Base-by-base conservation (phyloP, 257 asterid genomes). In the Knoxia roxburghii region DNA sequence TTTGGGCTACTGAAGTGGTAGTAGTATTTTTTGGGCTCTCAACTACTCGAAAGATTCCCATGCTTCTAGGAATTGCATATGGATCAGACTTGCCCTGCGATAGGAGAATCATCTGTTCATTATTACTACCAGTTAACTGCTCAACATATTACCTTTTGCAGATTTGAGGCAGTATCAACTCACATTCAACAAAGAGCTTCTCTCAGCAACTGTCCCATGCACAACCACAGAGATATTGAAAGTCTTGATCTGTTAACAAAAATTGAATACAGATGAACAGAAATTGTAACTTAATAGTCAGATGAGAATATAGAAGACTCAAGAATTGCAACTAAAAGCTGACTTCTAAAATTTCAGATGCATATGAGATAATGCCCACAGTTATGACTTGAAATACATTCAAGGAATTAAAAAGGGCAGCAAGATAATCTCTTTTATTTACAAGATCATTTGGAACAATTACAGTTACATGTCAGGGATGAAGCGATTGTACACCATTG, bases 141-240 rank as follows among this genome's bases (percentile, higher is more conserved):
- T 39, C 8, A 37, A 70, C 27, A 52, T 6, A 9, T 20, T 35
- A 51, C 17, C 26, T 53, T 17, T 11, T 11, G 59, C 57, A 23
- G 6, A 23, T 20, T 20, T 8, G 54, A 68, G 39, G 49, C 57
- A 5, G 35, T 26, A 32, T 60, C 17, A 24, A 83, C 96, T 87
- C 82, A 91, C 98, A 69, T 74, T 73, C 58, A 46, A 45, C 61
- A 71, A 51, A 75, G 85, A 67, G 80, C 79, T 84, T 61, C 76
- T 77, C 85, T 91, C 98, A 1, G 97, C 72, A 72, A 84, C 68
- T 23, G 97, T 83, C 71, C 98, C 97, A 14, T 65, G 98, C 20
- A 86, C 95, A 67, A 91, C 98, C 80, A 81, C n/a, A 46, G 98
- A 91, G 68, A 91, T 87, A 83, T 91, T 87, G 83, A 91, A 89